Evolutionary conservation across 31 red algal species (phyloP), one percentile per base, ranked within the genome.

Genomic region (Pterothamnion heteromorphum): DNA sequence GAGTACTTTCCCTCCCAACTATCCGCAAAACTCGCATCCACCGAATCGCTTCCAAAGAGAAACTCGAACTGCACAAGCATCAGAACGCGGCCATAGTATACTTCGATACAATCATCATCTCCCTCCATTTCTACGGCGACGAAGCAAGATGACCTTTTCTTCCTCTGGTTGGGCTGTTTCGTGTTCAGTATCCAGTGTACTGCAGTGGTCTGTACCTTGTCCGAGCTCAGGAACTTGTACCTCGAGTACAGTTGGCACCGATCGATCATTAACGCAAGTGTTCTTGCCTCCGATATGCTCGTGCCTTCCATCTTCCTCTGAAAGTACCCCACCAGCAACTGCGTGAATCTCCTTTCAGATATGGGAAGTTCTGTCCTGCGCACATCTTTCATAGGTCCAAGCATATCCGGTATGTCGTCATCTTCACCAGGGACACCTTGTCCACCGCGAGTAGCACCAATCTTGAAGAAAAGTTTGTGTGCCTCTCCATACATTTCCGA

Each of bases 11-110:
- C 21, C 84, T 88, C 36, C 84, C 31, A n/a, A 18, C 9, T 64
- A 18, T 64, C 51, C 3, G 28, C 3, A 4, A 78, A 89, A n/a
- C 43, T 28, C 4, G 87, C 28, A 28, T 24, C 1, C 22, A 2
- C 21, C 1, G 24, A 44, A 3, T 1, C 20, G 3, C 1, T 1
- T 0, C 1, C 1, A 1, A 57, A n/a, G 2, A 2, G 0, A 64
- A 90, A 3, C 18, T 74, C 88, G 9, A 90, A n/a, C 1, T 80
- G 33, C 0, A 90, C 0, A 23, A 90, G 57, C 1, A 33, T 44
- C 2, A 64, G 57, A 0, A 82, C 0, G 3, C 90, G 71, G 2
- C 90, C 90, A 81, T 80, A 92, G 35, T 82, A 92, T 20, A 82
- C 64, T 31, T 92, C 74, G 21, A 38, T 87, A 23, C 0, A 64